Evolutionary conservation across 148 eudicot species (phyloP).

Genomic region (Chenopodium quinoa): DNA sequence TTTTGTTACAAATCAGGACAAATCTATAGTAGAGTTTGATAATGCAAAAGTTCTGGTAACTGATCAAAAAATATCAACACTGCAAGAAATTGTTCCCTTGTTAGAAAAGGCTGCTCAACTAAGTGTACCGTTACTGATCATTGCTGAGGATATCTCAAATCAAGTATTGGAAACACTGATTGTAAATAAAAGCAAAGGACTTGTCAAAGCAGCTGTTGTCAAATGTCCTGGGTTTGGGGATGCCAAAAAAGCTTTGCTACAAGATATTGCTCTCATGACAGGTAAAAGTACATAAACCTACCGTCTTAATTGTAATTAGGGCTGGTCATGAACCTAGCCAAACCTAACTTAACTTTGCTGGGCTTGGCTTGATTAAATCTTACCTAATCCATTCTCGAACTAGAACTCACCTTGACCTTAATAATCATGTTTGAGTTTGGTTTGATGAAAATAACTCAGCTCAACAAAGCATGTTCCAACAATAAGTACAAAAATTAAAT

Average conservation of each 20-base stretch:
- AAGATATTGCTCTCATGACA: constrained; percentile 95
- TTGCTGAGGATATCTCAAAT: constrained; percentile 78
- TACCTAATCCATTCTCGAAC: no score
- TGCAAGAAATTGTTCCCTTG: constrained; percentile 74
- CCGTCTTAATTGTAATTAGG: background rate
- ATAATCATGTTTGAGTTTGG: no score
- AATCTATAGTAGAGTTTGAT: constrained; percentile 79
- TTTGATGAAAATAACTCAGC: no score
- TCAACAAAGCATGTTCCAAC: no score
- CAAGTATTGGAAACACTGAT: constrained; percentile 71
- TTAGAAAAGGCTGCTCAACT: constrained; percentile 85
- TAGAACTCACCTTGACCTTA: no score
- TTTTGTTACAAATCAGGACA: constrained; percentile 77
- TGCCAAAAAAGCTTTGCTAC: constrained; percentile 75
- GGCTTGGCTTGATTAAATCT: no score
- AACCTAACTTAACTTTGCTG: no score
- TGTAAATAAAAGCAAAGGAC: constrained; percentile 63
- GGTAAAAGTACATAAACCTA: constrained; percentile 35
- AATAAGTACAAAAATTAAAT: no score
- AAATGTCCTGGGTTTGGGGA: constrained; percentile 85
- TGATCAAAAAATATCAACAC: constrained; percentile 72
- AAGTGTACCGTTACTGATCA: constrained; percentile 76
- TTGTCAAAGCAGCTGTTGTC: constrained; percentile 77
- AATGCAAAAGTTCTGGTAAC: constrained; percentile 80
- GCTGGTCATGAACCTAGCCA: no score